phyloP scores from a whole-genome alignment of 2,329 filamentous ascomycete genomes.

The Allantophomopsis lycopodina region DNA sequence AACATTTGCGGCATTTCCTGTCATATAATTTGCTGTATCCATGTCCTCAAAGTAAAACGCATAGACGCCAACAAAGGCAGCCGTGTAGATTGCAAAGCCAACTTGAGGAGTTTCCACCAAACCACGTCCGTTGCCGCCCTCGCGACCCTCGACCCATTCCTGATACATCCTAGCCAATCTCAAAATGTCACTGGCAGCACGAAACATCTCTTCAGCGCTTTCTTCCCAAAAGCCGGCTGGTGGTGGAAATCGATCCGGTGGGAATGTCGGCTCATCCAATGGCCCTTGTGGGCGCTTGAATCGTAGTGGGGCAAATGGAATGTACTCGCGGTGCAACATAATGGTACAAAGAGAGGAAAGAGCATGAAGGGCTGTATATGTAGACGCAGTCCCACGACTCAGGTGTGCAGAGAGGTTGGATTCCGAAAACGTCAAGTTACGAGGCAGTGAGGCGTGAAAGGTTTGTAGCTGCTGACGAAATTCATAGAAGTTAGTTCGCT shows the following conservation, averaged over 20 bases:
- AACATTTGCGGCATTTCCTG: constrained; percentile 6
- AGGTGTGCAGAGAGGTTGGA: constrained; percentile 54
- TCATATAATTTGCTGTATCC: constrained; percentile 43
- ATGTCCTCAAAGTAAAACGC: constrained; percentile 54
- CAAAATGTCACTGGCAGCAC: constrained; percentile 46
- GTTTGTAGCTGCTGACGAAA: constrained; percentile 34
- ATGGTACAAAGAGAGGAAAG: constrained; percentile 52
- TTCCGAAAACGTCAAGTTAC: constrained; percentile 37
- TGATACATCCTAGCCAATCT: constrained; percentile 50
- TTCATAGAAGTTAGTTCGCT: constrained; percentile 35
- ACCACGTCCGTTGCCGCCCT: constrained; percentile 30
- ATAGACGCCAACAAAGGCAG: constrained; percentile 53
- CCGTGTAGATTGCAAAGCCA: constrained; percentile 53
- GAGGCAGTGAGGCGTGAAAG: constrained; percentile 39
- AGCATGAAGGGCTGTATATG: constrained; percentile 54
- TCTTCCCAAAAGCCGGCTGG: constrained; percentile 46
- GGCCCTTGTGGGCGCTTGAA: constrained; percentile 36
- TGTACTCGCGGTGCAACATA: constrained; percentile 54
- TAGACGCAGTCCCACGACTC: constrained; percentile 45
- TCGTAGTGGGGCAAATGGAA: constrained; percentile 49
- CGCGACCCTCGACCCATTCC: constrained; percentile 20
- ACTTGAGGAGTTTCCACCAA: constrained; percentile 51
- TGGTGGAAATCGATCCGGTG: constrained; percentile 27
- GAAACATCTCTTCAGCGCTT: constrained; percentile 48
- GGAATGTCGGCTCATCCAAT: constrained; percentile 42